A percentile compares a stretch with the other conserved stretches of the same genome.
Conservation (phyloP, 2,329 filamentous ascomycete species). For the Arthrinium puccinioides region DNA sequence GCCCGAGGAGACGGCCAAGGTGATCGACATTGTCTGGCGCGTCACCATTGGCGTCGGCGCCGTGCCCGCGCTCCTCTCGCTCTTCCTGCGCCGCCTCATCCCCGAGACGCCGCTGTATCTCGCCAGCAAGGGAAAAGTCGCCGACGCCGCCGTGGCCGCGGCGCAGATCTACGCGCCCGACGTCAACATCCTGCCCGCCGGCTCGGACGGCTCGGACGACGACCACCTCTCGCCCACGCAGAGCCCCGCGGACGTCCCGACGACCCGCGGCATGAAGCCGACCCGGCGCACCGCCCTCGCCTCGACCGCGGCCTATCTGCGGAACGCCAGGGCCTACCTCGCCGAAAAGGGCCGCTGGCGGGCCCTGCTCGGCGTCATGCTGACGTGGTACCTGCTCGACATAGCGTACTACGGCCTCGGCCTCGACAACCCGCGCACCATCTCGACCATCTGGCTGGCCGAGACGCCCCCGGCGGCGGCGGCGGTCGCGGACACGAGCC, state of each 20-base stretch:
- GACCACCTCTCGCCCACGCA: not conserved
- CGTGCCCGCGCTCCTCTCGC: slow-evolving; percentile 36
- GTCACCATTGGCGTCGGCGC: slow-evolving; percentile 41
- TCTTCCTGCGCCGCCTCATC: slow-evolving; percentile 37
- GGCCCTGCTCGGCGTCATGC: slow-evolving; percentile 24
- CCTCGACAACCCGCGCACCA: slow-evolving; percentile 23
- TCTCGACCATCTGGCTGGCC: slow-evolving; percentile 14
- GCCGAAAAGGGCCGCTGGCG: slow-evolving; percentile 17
- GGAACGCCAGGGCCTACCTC: slow-evolving; percentile 11
- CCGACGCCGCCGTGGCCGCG: slow-evolving; percentile 14
- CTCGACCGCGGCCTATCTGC: slow-evolving; percentile 6
- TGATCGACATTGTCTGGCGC: slow-evolving; percentile 40
- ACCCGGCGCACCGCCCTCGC: not conserved
- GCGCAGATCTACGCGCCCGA: slow-evolving; percentile 9
- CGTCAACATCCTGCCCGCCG: slow-evolving; percentile 5
- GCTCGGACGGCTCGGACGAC: not conserved
- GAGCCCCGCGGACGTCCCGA: not conserved
- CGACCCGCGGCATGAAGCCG: not conserved
- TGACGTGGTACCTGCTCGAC: slow-evolving; percentile 36
- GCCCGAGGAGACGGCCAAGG: slow-evolving; percentile 15
- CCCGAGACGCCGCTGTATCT: slow-evolving; percentile 34
- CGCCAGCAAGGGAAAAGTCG: slow-evolving; percentile 14
- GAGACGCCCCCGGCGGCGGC: not conserved
- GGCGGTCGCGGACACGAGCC: no score
- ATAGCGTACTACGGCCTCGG: slow-evolving; percentile 38